phyloP scores from a whole-genome alignment of 768 basidiomycete genomes.

The Lactifluus piperatus region DNA sequence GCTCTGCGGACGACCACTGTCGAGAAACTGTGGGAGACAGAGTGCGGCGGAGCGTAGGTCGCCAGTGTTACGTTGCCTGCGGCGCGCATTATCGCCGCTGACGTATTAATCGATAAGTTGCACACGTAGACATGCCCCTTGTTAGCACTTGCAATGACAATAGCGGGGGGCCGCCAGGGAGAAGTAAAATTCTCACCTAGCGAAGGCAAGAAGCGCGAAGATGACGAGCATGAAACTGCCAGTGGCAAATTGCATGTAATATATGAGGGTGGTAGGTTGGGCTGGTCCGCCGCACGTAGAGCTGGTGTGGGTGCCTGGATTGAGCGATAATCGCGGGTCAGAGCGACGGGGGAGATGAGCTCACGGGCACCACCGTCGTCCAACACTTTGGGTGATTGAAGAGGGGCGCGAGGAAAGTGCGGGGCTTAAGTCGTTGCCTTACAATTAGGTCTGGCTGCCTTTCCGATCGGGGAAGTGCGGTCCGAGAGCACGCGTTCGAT shows the following conservation, averaged over 20 bases:
- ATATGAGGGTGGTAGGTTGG: not conserved
- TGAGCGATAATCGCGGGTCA: not conserved
- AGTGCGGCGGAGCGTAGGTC: not conserved
- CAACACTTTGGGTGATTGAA: not conserved
- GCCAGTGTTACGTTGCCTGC: not conserved
- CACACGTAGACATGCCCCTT: not conserved
- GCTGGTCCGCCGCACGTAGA: not conserved
- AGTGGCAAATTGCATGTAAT: constrained; percentile 6
- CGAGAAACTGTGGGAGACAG: not conserved
- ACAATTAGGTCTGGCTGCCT: not conserved
- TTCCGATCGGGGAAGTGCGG: not conserved
- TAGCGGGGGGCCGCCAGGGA: not conserved
- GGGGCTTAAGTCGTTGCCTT: not conserved
- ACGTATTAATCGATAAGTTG: not conserved
- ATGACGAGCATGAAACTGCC: not conserved
- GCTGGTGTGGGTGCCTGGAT: not conserved
- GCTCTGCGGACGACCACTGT: not conserved
- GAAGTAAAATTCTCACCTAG: not conserved
- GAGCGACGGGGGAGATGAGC: not conserved
- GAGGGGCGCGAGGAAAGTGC: not conserved
- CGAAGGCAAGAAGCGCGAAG: not conserved
- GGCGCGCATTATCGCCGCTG: not conserved
- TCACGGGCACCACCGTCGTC: not conserved
- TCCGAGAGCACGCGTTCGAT: not conserved
- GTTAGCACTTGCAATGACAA: not conserved